These are phyloP conservation scores for Diaporthe ilicicola DNA, from an alignment of 2,329 filamentous ascomycete species.

Conservation along the genomic window DNA sequence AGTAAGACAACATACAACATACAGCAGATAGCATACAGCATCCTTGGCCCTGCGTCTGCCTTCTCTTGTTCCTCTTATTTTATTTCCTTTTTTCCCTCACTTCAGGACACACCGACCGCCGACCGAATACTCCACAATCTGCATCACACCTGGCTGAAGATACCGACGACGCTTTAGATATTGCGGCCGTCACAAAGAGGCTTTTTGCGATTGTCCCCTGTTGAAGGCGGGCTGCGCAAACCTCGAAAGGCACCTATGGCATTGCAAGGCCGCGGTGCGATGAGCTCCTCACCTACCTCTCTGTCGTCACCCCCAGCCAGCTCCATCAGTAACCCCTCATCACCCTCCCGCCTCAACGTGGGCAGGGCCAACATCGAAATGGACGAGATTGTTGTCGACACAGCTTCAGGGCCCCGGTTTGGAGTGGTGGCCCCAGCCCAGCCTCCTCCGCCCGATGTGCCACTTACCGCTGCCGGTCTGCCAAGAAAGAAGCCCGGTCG, in stretches of 20 bases:
- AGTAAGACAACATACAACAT: not conserved
- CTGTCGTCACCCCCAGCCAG: slow-evolving; percentile 62
- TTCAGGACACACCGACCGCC: not conserved
- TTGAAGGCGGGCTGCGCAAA: not conserved
- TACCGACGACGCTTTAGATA: not conserved
- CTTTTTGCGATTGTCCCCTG: not conserved
- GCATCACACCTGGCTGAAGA: not conserved
- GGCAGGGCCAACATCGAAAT: slow-evolving; percentile 50
- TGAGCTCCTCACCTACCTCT: slow-evolving; percentile 57
- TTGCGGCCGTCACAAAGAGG: not conserved
- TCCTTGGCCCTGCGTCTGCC: not conserved
- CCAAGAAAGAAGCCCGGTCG: slow-evolving; percentile 71
- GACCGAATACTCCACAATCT: not conserved
- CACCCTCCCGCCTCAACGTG: slow-evolving; percentile 50
- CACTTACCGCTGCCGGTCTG: slow-evolving; percentile 65
- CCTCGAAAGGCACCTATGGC: slow-evolving; percentile 12
- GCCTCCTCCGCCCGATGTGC: slow-evolving; percentile 50
- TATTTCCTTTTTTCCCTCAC: too few relatives aligned
- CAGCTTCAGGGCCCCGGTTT: slow-evolving; percentile 46
- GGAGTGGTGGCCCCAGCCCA: slow-evolving; percentile 40
- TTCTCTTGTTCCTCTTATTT: not conserved
- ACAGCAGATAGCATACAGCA: not conserved
- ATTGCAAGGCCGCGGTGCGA: slow-evolving; percentile 39
- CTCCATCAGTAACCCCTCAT: slow-evolving; percentile 58
- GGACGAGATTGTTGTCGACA: slow-evolving; percentile 60